phyloP scores from a whole-genome alignment of 345 rosid species.

The Rhodamnia rubescens region DNA sequence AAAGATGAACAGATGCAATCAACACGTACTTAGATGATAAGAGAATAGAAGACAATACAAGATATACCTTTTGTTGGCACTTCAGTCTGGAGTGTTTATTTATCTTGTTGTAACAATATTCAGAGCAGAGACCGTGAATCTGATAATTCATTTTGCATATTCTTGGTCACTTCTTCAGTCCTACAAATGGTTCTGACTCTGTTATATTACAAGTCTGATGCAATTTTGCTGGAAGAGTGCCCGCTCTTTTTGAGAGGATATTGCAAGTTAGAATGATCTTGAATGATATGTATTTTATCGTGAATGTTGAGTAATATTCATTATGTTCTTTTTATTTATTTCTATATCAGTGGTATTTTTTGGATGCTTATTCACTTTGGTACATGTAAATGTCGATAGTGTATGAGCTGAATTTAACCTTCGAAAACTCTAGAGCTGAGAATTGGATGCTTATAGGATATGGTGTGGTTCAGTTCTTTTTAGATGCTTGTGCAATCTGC shows the following conservation, averaged over 20 bases:
- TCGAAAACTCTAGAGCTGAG: background rate
- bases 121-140: background rate
- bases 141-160: background rate
- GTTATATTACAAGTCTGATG: background rate
- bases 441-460: background rate
- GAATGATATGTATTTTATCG: background rate
- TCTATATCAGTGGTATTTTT: background rate
- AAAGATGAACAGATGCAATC: background rate
- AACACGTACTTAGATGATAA: background rate
- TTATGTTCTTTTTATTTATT: background rate
- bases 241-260: background rate
- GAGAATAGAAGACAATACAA: background rate
- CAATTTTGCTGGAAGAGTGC: background rate
- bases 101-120: background rate
- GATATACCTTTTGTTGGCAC: background rate
- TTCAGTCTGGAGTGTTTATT: background rate
- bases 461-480: background rate
- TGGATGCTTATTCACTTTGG: background rate
- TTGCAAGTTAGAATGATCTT: background rate
- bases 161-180: background rate
- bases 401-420: background rate
- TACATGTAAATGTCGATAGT: background rate
- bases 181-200: background rate
- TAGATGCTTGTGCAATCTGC: background rate
- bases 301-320: background rate